These are phyloP conservation scores for Helianthus tuberosus DNA, from an alignment of 129 eudicot genomes.

Conservation along the genomic window DNA sequence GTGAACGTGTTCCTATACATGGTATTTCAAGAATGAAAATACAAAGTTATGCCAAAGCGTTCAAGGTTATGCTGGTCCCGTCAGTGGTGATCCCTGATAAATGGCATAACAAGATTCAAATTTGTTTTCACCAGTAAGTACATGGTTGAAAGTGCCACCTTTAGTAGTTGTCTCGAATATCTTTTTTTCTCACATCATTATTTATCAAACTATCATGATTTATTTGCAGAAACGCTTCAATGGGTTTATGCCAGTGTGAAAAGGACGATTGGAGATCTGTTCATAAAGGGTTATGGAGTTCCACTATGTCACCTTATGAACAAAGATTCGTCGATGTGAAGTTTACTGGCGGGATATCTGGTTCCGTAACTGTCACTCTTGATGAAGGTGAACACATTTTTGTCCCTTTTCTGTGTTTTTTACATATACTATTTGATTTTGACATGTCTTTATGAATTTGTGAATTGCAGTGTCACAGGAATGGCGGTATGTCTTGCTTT, in stretches of 20 bases:
- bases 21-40: slow-evolving; percentile 72
- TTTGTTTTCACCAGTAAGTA: slow-evolving; percentile 69
- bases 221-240: slow-evolving; percentile 68
- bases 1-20: slow-evolving; percentile 63
- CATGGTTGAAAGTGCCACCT: not conserved
- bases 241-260: slow-evolving; percentile 69
- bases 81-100: slow-evolving; percentile 76
- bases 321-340: slow-evolving; percentile 73
- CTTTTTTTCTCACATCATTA: not conserved
- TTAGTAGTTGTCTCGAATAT: not conserved
- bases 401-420: not conserved
- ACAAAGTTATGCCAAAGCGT: slow-evolving; percentile 63
- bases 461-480: slow-evolving; percentile 65
- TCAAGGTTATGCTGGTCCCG: slow-evolving; percentile 65
- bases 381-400: slow-evolving; percentile 54
- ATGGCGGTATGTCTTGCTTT: slow-evolving; percentile 77
- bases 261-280: slow-evolving; percentile 66
- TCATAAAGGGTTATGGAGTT: slow-evolving; percentile 69
- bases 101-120: slow-evolving; percentile 64
- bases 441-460: slow-evolving; percentile 13
- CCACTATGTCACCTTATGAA: slow-evolving; percentile 73
- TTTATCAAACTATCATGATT: not conserved
- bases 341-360: slow-evolving; percentile 53
- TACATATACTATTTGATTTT: not conserved
- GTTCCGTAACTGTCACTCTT: slow-evolving; percentile 59